phyloP scores from a whole-genome alignment of 2,329 filamentous ascomycete genomes.

The Trichoderma guizhouense region DNA sequence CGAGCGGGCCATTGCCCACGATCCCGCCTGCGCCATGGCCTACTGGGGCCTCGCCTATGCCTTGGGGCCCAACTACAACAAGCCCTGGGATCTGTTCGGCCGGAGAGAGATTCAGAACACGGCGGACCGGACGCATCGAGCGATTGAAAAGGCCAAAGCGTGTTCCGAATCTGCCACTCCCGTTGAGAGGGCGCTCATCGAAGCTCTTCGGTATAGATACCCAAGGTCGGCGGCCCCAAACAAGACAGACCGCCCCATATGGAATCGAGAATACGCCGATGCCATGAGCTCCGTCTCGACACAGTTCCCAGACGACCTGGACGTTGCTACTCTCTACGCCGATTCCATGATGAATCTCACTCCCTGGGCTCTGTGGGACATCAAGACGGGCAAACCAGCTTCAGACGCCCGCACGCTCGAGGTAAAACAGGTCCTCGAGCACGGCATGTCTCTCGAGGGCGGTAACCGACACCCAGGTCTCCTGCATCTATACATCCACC shows the following conservation, averaged over 20 bases:
- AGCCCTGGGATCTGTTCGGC: slow-evolving; percentile 72
- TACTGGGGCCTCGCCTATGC: slow-evolving; percentile 70
- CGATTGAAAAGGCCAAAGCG: slow-evolving; percentile 29
- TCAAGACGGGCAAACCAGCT: slow-evolving; percentile 33
- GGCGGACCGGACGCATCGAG: slow-evolving; percentile 37
- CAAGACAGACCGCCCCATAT: slow-evolving; percentile 45
- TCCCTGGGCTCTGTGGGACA: slow-evolving; percentile 46
- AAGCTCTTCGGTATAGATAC: slow-evolving; percentile 60
- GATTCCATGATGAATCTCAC: slow-evolving; percentile 49
- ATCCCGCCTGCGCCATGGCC: slow-evolving; percentile 57
- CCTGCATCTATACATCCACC: slow-evolving; percentile 72
- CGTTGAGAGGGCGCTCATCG: slow-evolving; percentile 59
- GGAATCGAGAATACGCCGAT: slow-evolving; percentile 36
- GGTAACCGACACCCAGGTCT: slow-evolving; percentile 61
- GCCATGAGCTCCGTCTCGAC: slow-evolving; percentile 39
- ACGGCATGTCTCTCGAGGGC: slow-evolving; percentile 45
- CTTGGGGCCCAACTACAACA: slow-evolving; percentile 73
- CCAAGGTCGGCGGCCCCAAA: slow-evolving; percentile 45
- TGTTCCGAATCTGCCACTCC: slow-evolving; percentile 25
- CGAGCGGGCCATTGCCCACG: slow-evolving; percentile 52
- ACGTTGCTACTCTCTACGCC: slow-evolving; percentile 36
- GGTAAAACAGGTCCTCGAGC: slow-evolving; percentile 34
- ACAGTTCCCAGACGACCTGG: slow-evolving; percentile 39
- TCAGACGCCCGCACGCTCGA: slow-evolving; percentile 33
- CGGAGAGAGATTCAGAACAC: slow-evolving; percentile 52